These are phyloP conservation scores for Rhizopus microsporus DNA, from an alignment of 371 early-diverging fungal species.

Conservation along the genomic window DNA sequence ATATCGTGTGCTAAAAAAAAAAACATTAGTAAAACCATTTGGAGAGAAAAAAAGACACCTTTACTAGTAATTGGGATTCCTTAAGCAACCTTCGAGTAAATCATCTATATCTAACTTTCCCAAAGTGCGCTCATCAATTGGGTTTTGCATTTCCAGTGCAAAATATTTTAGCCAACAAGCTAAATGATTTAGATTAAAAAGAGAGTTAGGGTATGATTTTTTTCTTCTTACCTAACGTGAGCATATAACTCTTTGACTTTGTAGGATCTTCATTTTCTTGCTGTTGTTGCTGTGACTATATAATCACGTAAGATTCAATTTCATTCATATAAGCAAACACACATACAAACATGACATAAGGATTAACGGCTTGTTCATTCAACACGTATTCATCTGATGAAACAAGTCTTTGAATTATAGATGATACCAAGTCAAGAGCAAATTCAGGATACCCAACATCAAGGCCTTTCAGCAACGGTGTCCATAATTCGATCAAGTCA, in stretches of 20 bases:
- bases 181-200: conserved; percentile 3
- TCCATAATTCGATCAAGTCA: conserved; percentile 43
- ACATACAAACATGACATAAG: conserved; percentile 29
- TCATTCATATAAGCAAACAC: background rate
- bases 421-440: conserved; percentile 25
- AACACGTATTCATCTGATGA: conserved; percentile 27
- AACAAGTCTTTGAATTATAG: conserved; percentile 34
- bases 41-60: background rate
- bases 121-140: conserved; percentile 18
- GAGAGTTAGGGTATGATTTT: background rate
- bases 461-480: conserved; percentile 37
- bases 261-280: conserved; percentile 15
- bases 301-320: background rate
- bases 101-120: conserved; percentile 29
- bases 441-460: conserved; percentile 34
- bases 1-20: conserved; percentile 28
- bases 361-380: conserved; percentile 25
- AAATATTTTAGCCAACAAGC: conserved; percentile 47
- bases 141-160: conserved; percentile 19
- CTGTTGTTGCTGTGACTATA: conserved; percentile 1
- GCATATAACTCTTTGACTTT: conserved; percentile 36
- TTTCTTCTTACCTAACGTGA: conserved; percentile 36
- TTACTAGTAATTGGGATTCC: conserved; percentile 44
- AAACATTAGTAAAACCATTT: background rate
- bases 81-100: conserved; percentile 38